Conservation (phyloP, 352 stramenopile genomes). For the Saprolegnia diclina region DNA sequence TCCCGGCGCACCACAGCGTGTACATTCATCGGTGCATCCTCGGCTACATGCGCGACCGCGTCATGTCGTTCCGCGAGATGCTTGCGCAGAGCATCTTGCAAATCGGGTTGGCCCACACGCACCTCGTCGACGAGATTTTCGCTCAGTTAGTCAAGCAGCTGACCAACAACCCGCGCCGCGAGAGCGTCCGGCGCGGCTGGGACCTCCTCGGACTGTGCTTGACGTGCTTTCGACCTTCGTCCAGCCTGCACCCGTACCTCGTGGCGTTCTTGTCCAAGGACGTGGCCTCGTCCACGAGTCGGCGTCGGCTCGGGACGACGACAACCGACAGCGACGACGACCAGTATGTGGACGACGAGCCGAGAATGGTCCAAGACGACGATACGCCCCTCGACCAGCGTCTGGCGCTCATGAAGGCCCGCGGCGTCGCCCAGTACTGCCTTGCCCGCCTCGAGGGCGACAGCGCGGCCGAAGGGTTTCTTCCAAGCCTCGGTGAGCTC, state of each 20-base stretch:
- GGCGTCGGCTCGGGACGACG: constrained; percentile 48
- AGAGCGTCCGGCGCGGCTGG: constrained; percentile 88
- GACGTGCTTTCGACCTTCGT: constrained; percentile 85
- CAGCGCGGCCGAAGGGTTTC: constrained; percentile 87
- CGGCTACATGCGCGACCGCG: constrained; percentile 92
- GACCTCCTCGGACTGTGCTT: constrained; percentile 91
- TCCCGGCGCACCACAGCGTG: constrained; percentile 30
- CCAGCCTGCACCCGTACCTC: constrained; percentile 86
- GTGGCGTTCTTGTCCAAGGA: constrained; percentile 87
- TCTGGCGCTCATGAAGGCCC: constrained; percentile 38
- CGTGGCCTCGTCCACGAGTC: constrained; percentile 40
- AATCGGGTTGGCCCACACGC: constrained; percentile 78
- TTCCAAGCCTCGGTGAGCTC: constrained; percentile 91
- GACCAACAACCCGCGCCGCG: constrained; percentile 86
- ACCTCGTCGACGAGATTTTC: constrained; percentile 91
- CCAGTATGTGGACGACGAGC: not conserved
- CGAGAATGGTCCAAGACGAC: not conserved
- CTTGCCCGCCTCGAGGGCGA: constrained; percentile 80
- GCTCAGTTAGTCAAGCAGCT: constrained; percentile 92
- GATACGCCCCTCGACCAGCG: constrained; percentile 27
- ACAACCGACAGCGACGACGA: not conserved
- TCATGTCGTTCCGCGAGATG: constrained; percentile 91
- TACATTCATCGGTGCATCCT: constrained; percentile 91
- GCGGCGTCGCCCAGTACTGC: constrained; percentile 88
- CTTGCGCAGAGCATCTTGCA: constrained; percentile 91